These are phyloP conservation scores for Xylaria sp. DNA, from an alignment of 495 filamentous ascomycete genomes.

Conservation along the genomic window DNA sequence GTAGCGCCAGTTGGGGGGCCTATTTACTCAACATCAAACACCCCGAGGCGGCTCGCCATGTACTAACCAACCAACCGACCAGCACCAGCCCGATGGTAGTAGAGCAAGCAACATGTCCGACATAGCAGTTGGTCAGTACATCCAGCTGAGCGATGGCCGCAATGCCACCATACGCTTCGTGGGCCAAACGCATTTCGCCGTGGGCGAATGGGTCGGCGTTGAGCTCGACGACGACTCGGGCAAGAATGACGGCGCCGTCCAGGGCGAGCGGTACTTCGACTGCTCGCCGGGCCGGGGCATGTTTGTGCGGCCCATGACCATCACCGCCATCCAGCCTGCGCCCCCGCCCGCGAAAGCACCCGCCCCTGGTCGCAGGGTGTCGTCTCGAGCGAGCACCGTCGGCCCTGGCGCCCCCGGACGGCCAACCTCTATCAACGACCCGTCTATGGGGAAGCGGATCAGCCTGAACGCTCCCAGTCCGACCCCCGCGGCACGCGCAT, in stretches of 20 bases:
- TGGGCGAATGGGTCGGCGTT: slow-evolving; percentile 88
- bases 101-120: slow-evolving; percentile 43
- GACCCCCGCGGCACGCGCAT: slow-evolving; percentile 62
- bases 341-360: slow-evolving; percentile 43
- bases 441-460: slow-evolving; percentile 63
- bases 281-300: slow-evolving; percentile 83
- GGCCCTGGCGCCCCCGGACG: slow-evolving; percentile 34
- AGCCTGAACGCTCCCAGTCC: slow-evolving; percentile 73
- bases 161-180: slow-evolving; percentile 79
- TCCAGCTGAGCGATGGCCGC: slow-evolving; percentile 78
- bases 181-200: slow-evolving; percentile 78
- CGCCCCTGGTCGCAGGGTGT: slow-evolving; percentile 37
- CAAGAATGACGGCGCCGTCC: slow-evolving; percentile 93
- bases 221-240: slow-evolving; percentile 84
- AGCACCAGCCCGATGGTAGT: slow-evolving; percentile 19
- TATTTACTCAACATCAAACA: neutral
- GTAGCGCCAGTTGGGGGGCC: slow-evolving; percentile 5
- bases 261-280: slow-evolving; percentile 89
- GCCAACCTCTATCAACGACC: slow-evolving; percentile 51
- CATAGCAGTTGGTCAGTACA: slow-evolving; percentile 54
- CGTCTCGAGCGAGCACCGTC: slow-evolving; percentile 37
- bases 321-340: slow-evolving; percentile 66
- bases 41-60: slow-evolving; percentile 29
- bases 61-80: slow-evolving; percentile 36
- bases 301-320: slow-evolving; percentile 77